Base-by-base conservation (phyloP, 495 filamentous ascomycete genomes). In the Chlorociboria aeruginascens region DNA sequence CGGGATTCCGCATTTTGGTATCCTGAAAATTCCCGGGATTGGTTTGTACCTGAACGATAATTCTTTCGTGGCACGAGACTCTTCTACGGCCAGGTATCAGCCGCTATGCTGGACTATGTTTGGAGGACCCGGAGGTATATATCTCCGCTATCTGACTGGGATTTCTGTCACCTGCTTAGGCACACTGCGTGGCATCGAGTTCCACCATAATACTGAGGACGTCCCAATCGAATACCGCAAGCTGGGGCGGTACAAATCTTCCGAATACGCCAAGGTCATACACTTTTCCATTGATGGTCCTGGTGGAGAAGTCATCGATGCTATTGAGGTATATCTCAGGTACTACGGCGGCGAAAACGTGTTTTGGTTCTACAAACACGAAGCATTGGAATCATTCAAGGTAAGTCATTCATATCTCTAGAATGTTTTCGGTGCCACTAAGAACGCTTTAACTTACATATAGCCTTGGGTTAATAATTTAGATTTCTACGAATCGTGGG, bases 31-130 rank as follows among this genome's bases (percentile, higher is more conserved):
- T 25, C 20, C 20, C 20, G 20, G 20, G 20, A 25, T 25, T 25
- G 20, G 20, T 25, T 25, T 25, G 20, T 25, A 25, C 20, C 20
- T 25, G 4, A 25, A 25, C 20, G 20, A 25, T 25, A 25, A 25
- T 25, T 25, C 2, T 25, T 25, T 25, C 20, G 20, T 25, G 4
- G 20, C 20, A 14, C 29, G 35, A 31, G 42, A 40, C 11, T 44
- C 48, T 34, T 34, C 47, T 7, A 41, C 49, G 38, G 36, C 41
- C 29, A 43, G 48, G 38, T 54, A 46, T 41, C 40, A 51, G 35
- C 49, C 52, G 28, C 48, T 54, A 32, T 54, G 32, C 52, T 53
- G 52, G 52, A 51, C 41, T 25, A 31, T 38, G 43, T 54, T 54
- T 54, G 52, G 52, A 47, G 52, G 52, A 20, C 44, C 34, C 29